phyloP scores from a whole-genome alignment of 208 protist genomes.

The Trichomonas gallinae region DNA sequence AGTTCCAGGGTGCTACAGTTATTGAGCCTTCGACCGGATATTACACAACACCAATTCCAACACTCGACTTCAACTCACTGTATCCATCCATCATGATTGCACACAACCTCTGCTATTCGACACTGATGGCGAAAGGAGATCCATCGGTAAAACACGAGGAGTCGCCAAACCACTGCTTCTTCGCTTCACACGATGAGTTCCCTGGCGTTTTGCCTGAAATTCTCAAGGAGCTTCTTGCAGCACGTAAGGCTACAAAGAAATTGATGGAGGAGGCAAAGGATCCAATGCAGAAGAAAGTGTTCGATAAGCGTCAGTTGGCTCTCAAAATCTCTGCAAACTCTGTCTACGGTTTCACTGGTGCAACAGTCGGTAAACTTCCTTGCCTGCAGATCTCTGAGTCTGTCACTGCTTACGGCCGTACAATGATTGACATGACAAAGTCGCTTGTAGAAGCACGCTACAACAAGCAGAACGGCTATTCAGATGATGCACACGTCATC shows the following conservation, averaged over 20 bases:
- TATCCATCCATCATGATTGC: conserved; percentile 99
- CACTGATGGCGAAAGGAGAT: conserved; percentile 48
- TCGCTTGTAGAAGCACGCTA: conserved; percentile 65
- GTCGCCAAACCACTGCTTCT: conserved; percentile 47
- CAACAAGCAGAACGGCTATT: conserved; percentile 61
- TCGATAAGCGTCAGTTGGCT: conserved; percentile 88
- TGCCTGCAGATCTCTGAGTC: conserved; percentile 81
- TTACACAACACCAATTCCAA: conserved; percentile 63
- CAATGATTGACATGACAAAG: conserved; percentile 92
- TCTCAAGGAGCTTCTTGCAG: conserved; percentile 59
- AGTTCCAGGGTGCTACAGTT: conserved; percentile 89
- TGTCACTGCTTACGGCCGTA: conserved; percentile 87
- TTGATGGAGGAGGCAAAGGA: conserved; percentile 52
- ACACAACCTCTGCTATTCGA: conserved; percentile 99
- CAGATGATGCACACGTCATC: conserved; percentile 77
- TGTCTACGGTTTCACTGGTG: conserved; percentile 98
- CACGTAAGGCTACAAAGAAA: conserved; percentile 60
- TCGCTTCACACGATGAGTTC: conserved; percentile 49
- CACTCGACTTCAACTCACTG: conserved; percentile 96
- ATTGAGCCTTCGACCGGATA: conserved; percentile 60
- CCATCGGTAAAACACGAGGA: conserved; percentile 35
- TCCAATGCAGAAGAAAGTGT: conserved; percentile 58
- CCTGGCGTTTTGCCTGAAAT: conserved; percentile 33
- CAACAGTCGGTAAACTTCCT: conserved; percentile 91
- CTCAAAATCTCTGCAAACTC: conserved; percentile 92